phyloP scores from a whole-genome alignment of 1,139 yeast genomes.

The Taiozyma sp. region DNA sequence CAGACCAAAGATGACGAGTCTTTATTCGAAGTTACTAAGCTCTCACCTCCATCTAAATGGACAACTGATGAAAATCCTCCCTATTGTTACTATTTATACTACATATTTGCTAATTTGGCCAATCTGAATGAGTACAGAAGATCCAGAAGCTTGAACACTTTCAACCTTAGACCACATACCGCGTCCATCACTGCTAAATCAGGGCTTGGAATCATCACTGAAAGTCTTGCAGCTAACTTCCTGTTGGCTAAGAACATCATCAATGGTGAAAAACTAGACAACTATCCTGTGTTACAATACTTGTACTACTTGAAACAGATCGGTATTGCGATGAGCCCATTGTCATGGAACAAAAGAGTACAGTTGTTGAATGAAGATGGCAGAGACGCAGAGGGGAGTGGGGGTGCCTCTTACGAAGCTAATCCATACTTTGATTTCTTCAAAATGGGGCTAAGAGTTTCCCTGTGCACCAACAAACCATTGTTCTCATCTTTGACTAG shows the following conservation, averaged over 20 bases:
- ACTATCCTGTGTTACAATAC: conserved; percentile 21
- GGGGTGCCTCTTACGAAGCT: conserved; percentile 12
- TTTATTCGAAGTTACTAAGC: conserved; percentile 12
- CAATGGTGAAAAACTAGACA: conserved; percentile 19
- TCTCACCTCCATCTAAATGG: conserved; percentile 14
- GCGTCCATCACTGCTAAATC: conserved; percentile 17
- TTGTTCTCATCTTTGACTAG: conserved; percentile 20
- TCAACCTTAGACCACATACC: conserved; percentile 19
- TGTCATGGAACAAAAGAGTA: conserved; percentile 23
- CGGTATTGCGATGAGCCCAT: conserved; percentile 24
- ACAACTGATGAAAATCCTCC: conserved; percentile 19
- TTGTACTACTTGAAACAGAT: conserved; percentile 22
- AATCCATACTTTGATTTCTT: conserved; percentile 21
- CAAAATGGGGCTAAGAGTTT: conserved; percentile 19
- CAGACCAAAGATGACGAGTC: conserved; percentile 9
- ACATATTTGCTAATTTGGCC: conserved; percentile 17
- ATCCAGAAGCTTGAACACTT: conserved; percentile 11
- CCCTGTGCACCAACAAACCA: conserved; percentile 21
- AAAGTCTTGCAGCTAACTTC: conserved; percentile 18
- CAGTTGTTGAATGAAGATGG: conserved; percentile 20
- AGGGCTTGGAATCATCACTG: conserved; percentile 22
- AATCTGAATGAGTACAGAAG: conserved; percentile 18
- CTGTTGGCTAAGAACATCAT: conserved; percentile 18
- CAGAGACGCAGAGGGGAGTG: conserved; percentile 5
- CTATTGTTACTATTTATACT: conserved; percentile 22